Conservation (phyloP, 139 green algal species). For the Volvox africanus region DNA sequence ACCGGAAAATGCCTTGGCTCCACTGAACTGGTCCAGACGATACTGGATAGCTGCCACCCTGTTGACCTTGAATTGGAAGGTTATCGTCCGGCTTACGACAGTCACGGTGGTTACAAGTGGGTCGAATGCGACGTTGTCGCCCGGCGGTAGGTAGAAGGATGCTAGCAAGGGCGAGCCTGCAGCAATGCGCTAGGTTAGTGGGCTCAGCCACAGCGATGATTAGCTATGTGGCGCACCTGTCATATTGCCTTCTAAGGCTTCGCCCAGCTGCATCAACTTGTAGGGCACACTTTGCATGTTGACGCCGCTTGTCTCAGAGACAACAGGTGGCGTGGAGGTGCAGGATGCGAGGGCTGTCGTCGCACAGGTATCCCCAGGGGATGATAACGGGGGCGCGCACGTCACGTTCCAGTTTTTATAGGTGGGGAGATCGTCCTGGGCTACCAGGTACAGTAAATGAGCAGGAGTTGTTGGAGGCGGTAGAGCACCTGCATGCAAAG, state of each 20-base stretch:
- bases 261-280: not conserved
- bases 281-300: constrained; percentile 48
- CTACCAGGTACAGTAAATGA: constrained; percentile 57
- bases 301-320: not conserved
- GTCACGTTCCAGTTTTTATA: constrained; percentile 60
- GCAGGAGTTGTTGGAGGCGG: not conserved
- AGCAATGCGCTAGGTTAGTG: not conserved
- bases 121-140: constrained; percentile 30
- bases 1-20: constrained; percentile 41
- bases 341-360: constrained; percentile 35
- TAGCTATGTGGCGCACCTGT: not conserved
- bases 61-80: constrained; percentile 44
- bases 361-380: constrained; percentile 30
- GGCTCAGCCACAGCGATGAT: not conserved
- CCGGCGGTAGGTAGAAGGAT: constrained; percentile 16
- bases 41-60: constrained; percentile 48
- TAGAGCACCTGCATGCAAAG: constrained; percentile 9
- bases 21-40: constrained; percentile 45
- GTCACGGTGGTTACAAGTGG: not conserved
- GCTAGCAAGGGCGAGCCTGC: constrained; percentile 6
- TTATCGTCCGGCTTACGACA: constrained; percentile 1
- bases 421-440: constrained; percentile 60
- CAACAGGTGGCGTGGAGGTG: not conserved
- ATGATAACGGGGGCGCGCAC: constrained; percentile 38
- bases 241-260: not conserved